phyloP scores from a whole-genome alignment of 805 yeast genomes.

The Yarrowia keelungensis region DNA sequence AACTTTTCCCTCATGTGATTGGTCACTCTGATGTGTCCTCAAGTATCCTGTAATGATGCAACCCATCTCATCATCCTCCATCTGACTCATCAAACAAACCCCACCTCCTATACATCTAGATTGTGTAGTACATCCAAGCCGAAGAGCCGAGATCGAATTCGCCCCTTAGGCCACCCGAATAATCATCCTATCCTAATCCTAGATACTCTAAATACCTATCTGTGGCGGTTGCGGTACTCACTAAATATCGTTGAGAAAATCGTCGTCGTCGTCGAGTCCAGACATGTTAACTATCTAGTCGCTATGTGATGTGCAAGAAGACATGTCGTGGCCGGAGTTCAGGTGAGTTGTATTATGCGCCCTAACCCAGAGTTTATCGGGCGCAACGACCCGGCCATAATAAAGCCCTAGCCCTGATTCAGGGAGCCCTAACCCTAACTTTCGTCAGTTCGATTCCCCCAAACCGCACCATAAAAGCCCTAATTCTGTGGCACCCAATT shows the following conservation, averaged over 20 bases:
- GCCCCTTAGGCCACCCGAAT: too few relatives aligned
- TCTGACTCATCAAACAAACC: too few relatives aligned
- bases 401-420: too few relatives aligned
- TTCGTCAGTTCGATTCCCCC: not conserved
- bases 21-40: too few relatives aligned
- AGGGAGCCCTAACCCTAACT: not conserved
- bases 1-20: too few relatives aligned
- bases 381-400: too few relatives aligned
- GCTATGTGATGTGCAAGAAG: constrained; percentile 7
- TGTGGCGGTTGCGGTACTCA: constrained; percentile 40
- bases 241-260: constrained; percentile 91
- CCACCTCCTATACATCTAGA: not conserved
- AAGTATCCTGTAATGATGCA: too few relatives aligned
- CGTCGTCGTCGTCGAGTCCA: constrained; percentile 87
- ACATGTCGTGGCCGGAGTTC: not conserved
- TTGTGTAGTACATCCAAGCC: not conserved
- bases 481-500: too few relatives aligned
- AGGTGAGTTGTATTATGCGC: not conserved
- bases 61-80: too few relatives aligned
- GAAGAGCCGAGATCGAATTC: too few relatives aligned
- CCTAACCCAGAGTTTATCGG: not conserved
- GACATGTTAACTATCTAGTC: constrained; percentile 55
- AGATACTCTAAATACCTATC: constrained; percentile 26
- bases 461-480: too few relatives aligned
- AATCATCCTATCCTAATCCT: not conserved